Evolutionary conservation across 352 stramenopile genomes (phyloP).

Genomic region (Saprolegnia diclina): DNA sequence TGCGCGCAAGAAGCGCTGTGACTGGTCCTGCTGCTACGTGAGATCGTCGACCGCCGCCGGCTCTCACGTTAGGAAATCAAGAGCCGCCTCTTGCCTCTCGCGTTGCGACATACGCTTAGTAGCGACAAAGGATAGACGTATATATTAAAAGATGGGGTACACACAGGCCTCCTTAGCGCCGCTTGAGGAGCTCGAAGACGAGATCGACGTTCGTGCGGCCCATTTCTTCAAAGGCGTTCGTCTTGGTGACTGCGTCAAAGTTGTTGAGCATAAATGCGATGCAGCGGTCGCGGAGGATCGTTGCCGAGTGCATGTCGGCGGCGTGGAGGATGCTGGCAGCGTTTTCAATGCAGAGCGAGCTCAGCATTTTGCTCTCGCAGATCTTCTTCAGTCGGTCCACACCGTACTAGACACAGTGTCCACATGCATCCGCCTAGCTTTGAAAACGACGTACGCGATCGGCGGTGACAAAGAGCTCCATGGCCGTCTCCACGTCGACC

Average conservation of each 20-base stretch:
- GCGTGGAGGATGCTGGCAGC: slow-evolving; percentile 95
- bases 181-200: slow-evolving; percentile 95
- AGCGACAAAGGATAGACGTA: too few relatives aligned
- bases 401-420: slow-evolving; percentile 46
- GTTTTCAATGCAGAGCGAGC: slow-evolving; percentile 94
- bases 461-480: slow-evolving; percentile 92
- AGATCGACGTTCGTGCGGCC: slow-evolving; percentile 96
- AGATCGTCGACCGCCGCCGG: too few relatives aligned
- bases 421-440: background rate
- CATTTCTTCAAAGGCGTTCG: slow-evolving; percentile 97
- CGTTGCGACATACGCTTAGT: too few relatives aligned
- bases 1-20: too few relatives aligned
- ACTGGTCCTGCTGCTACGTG: too few relatives aligned
- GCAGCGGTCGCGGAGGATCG: slow-evolving; percentile 90
- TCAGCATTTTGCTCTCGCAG: slow-evolving; percentile 95
- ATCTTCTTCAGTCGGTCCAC: slow-evolving; percentile 87
- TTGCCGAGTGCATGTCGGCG: slow-evolving; percentile 92
- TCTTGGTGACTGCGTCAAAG: slow-evolving; percentile 97
- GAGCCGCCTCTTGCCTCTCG: too few relatives aligned
- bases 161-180: slow-evolving; percentile 35
- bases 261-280: slow-evolving; percentile 96
- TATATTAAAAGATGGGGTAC: too few relatives aligned
- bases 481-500: slow-evolving; percentile 85
- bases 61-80: too few relatives aligned
- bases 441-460: slow-evolving; percentile 52